phyloP scores from a whole-genome alignment of 78 protist genomes.

The Dictyostelium brefeldianum region DNA sequence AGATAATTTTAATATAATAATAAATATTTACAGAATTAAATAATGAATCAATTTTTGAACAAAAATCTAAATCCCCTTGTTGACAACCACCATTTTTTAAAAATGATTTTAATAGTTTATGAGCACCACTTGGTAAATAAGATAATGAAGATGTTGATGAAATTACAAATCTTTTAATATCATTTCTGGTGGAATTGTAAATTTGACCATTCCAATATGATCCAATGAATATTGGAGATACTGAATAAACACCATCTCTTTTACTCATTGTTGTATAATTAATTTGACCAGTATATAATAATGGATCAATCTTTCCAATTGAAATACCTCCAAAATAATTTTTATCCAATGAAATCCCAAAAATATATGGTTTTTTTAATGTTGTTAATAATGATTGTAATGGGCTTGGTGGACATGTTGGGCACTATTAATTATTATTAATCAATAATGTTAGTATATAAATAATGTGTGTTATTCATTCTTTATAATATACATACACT shows the following conservation, averaged over 20 bases:
- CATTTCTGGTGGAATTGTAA: neutral
- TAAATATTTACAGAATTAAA: constrained; percentile 11
- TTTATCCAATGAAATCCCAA: constrained; percentile 73
- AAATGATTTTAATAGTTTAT: constrained; percentile 22
- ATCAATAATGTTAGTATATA: too few relatives aligned
- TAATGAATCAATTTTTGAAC: constrained; percentile 38
- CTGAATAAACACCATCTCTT: constrained; percentile 30
- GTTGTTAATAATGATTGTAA: constrained; percentile 44
- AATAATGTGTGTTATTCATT: too few relatives aligned
- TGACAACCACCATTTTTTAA: constrained; percentile 1
- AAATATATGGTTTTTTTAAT: constrained; percentile 61
- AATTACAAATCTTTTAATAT: constrained; percentile 13
- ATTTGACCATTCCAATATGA: constrained; percentile 43
- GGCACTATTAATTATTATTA: constrained; percentile 30
- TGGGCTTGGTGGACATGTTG: constrained; percentile 60
- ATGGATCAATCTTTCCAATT: constrained; percentile 52
- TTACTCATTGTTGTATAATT: constrained; percentile 64
- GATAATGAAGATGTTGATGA: constrained; percentile 57
- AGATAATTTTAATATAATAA: too few relatives aligned
- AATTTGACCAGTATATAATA: constrained; percentile 17
- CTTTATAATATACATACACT: constrained; percentile 33
- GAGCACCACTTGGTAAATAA: constrained; percentile 23
- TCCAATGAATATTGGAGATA: constrained; percentile 14
- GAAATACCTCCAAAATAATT: constrained; percentile 76
- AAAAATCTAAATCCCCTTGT: constrained; percentile 16